These are phyloP conservation scores for Apocynum venetum DNA, from an alignment of 257 asterid genomes.

Conservation along the genomic window DNA sequence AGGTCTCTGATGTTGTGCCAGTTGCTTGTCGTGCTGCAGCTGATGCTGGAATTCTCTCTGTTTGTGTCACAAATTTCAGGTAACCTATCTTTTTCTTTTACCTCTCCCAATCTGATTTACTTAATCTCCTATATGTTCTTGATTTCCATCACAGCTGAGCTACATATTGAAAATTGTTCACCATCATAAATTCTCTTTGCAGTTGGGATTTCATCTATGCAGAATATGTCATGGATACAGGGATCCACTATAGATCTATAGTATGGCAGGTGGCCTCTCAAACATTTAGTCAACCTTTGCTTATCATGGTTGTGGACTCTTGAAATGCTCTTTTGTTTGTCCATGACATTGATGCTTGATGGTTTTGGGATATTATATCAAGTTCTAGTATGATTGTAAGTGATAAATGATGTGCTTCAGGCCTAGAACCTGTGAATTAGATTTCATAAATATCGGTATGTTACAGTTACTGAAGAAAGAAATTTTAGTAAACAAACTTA, in stretches of 20 bases:
- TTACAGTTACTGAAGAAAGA: neutral
- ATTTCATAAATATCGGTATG: neutral
- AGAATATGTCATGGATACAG: constrained; percentile 97
- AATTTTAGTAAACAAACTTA: neutral
- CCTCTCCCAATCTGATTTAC: neutral
- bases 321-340: neutral
- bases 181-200: constrained; percentile 22
- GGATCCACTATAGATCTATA: constrained; percentile 79
- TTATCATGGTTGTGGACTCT: neutral
- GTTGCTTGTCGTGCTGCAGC: constrained; percentile 99
- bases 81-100: constrained; percentile 16
- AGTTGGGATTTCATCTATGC: constrained; percentile 99
- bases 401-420: neutral
- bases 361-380: neutral
- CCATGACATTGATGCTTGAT: neutral
- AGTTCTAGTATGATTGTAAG: neutral
- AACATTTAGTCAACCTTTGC: neutral
- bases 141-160: constrained; percentile 6
- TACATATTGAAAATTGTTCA: neutral
- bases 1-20: constrained; percentile 99
- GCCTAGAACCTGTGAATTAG: neutral
- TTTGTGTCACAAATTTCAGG: constrained; percentile 96
- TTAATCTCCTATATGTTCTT: neutral
- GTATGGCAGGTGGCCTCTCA: constrained; percentile 86
- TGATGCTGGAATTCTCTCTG: constrained; percentile 95